Evolutionary conservation across 2,329 filamentous ascomycete species (phyloP), one percentile per base, ranked within the genome.

Genomic region (Bipolaris oryzae): DNA sequence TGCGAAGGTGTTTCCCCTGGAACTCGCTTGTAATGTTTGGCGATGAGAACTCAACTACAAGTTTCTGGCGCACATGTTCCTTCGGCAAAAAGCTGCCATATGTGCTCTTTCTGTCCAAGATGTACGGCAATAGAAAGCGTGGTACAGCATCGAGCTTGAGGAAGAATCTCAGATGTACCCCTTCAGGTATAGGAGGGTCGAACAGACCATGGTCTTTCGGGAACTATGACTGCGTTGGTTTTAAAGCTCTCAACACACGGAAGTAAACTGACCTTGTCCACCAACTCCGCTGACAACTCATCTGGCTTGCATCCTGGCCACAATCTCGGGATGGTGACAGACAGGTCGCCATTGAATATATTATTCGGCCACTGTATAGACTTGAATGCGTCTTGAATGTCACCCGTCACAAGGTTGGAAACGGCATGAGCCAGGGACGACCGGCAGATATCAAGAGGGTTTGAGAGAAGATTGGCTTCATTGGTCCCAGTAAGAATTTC

Each of bases 1-100:
- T 89, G 58, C 87, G 82, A 41, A 89, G 77, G 75, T 90, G 86
- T 5, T 84, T 85, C 20, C 84, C 85, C 63, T 88, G 84, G 68
- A 90, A 89, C 15, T 86, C 88, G 73, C 89, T 90, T 28, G 88
- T 87, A 53, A 91, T 89, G 69, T 91, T 91, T 28, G 89, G 89
- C 0, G 88, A 90, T 1, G 87, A 90, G 68, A 91, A 91, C 66
- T 31, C 68, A 91, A 91, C 66, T 31, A 91, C 80, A 3, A 84
- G 70, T 57, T 80, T 82, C 77, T 87, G 88, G 55, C 77, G 77
- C 55, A 79, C 82, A 54, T 79, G 77, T 86, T 13, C 13, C 2
- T 34, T 47, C 7, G 20, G 21, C 7, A 18, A n/a, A 10, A 15
- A 7, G 4, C 18, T 34, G 18, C 89, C 89, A 62, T 84, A 92